These are phyloP conservation scores for Candida xyloterini DNA, from an alignment of 805 yeast species.

Conservation along the genomic window DNA sequence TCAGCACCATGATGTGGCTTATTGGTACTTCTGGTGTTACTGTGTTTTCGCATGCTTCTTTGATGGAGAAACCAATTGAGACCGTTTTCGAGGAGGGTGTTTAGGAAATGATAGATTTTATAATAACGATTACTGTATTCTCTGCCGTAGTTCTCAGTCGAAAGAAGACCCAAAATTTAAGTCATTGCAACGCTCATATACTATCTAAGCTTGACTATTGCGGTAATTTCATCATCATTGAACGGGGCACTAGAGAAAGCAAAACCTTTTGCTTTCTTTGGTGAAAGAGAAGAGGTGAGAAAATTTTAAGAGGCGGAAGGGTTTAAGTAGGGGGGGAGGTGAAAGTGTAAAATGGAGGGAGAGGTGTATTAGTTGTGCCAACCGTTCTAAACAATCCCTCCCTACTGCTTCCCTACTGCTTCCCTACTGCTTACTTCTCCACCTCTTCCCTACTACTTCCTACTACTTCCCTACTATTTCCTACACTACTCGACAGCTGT, in stretches of 20 bases:
- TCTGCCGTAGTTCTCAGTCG: constrained; percentile 27
- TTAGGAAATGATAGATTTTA: constrained; percentile 15
- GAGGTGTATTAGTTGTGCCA: no score
- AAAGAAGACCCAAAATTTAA: constrained; percentile 38
- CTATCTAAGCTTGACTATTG: constrained; percentile 43
- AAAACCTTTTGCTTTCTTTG: constrained; percentile 2
- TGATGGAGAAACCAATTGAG: constrained; percentile 97
- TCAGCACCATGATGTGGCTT: constrained; percentile 92
- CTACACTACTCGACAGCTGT: no score
- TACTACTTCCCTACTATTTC: no score
- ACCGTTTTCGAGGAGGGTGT: constrained; percentile 85
- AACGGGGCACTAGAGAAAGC: constrained; percentile 5
- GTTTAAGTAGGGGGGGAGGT: not conserved
- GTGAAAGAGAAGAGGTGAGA: constrained; percentile 3
- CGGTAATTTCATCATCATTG: constrained; percentile 34
- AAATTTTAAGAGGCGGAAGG: not conserved
- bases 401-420: no score
- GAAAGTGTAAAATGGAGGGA: no score
- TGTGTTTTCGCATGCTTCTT: constrained; percentile 85
- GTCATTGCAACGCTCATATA: constrained; percentile 39
- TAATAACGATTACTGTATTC: not conserved
- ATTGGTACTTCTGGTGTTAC: constrained; percentile 88
- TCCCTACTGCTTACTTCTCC: no score
- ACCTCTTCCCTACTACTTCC: no score
- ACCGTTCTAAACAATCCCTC: no score